Percentiles rank a stretch among this genome's conserved stretches.
phyloP scores from a whole-genome alignment of 495 filamentous ascomycete genomes.

The Penicillium odoratum region DNA sequence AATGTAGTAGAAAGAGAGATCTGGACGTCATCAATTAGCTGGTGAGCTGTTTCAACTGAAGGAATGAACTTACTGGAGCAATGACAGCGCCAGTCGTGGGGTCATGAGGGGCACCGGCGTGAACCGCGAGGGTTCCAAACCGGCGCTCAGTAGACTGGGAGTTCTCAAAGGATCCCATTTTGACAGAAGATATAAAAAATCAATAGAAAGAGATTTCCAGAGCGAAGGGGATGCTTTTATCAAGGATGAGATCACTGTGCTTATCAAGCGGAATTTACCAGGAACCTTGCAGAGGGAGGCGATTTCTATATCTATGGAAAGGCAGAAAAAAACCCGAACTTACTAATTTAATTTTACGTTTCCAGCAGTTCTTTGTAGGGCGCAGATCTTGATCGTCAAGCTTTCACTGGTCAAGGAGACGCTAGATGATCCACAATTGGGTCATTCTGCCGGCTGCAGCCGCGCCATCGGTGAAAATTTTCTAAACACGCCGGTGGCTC shows the following conservation, averaged over 20 bases:
- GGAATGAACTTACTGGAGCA: conserved; percentile 58
- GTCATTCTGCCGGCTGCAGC: conserved; percentile 13
- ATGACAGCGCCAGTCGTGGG: conserved; percentile 92
- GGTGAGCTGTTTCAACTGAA: neutral
- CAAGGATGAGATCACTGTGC: conserved; percentile 26
- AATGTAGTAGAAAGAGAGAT: conserved; percentile 97
- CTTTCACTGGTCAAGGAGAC: conserved; percentile 18
- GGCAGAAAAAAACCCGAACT: conserved; percentile 16
- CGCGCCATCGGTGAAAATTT: conserved; percentile 21
- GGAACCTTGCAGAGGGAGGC: conserved; percentile 4
- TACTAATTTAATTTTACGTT: conserved; percentile 24
- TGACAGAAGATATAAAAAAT: conserved; percentile 15
- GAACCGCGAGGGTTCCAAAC: conserved; percentile 92
- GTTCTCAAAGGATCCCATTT: conserved; percentile 33
- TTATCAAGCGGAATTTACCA: conserved; percentile 21
- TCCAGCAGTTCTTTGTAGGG: neutral
- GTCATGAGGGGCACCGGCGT: conserved; percentile 89
- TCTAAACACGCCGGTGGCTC: conserved; percentile 18
- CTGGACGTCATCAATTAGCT: conserved; percentile 35
- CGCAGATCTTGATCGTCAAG: conserved; percentile 17
- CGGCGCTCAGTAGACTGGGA: conserved; percentile 46
- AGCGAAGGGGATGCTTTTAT: conserved; percentile 7
- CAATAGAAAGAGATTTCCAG: conserved; percentile 5
- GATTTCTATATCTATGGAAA: conserved; percentile 1
- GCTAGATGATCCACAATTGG: conserved; percentile 19